A percentile compares a stretch with the other conserved stretches of the same genome.
These are phyloP conservation scores for Claviceps cyperi DNA, from an alignment of 2,329 filamentous ascomycete genomes.

Conservation along the genomic window DNA sequence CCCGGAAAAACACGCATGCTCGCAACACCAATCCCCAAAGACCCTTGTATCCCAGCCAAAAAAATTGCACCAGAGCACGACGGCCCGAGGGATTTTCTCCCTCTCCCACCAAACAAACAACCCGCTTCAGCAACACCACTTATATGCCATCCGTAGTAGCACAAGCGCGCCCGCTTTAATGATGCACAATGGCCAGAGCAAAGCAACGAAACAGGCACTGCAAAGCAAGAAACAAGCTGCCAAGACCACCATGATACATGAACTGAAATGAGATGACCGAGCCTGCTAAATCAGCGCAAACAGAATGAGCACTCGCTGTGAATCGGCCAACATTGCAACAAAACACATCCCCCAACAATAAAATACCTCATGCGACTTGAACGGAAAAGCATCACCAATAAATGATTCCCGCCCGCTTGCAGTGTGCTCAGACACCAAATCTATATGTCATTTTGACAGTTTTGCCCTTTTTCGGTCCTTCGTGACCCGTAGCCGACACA, in stretches of 20 bases:
- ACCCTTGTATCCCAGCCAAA: not conserved
- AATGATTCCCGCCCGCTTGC: constrained; percentile 11
- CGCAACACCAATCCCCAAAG: constrained; percentile 5
- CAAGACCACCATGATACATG: too few species aligned
- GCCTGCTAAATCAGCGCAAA: too few species aligned
- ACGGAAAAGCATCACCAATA: constrained; percentile 20
- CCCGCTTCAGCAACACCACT: constrained; percentile 17
- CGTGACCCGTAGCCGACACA: constrained; percentile 23
- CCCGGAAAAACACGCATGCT: constrained; percentile 15
- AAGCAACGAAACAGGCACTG: not conserved
- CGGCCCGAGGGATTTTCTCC: constrained; percentile 15
- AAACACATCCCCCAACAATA: constrained; percentile 10
- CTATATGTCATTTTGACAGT: constrained; percentile 36
- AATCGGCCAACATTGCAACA: constrained; percentile 20
- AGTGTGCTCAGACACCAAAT: constrained; percentile 17
- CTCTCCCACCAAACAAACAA: constrained; percentile 12
- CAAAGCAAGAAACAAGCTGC: constrained; percentile 8
- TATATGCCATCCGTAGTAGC: constrained; percentile 18
- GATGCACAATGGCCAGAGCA: constrained; percentile 13
- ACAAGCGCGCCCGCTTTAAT: constrained; percentile 14
- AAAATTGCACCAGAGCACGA: constrained; percentile 18
- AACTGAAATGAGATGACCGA: too few species aligned
- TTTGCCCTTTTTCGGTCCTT: constrained; percentile 29
- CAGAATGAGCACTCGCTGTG: constrained; percentile 17
- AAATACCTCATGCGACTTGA: constrained; percentile 17